Conservation (phyloP, 345 rosid species). For the Litchi chinensis region DNA sequence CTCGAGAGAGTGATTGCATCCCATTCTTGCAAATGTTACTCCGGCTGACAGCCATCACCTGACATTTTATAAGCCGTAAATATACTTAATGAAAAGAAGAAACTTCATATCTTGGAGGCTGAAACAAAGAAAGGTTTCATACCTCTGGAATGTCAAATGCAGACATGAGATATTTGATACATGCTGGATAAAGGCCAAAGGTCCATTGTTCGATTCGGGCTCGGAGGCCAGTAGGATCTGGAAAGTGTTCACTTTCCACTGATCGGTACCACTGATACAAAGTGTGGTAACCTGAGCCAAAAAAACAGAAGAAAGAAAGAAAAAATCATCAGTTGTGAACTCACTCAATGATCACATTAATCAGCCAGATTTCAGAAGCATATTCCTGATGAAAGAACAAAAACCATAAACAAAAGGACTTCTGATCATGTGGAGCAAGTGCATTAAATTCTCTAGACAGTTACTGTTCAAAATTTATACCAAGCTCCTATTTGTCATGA, state of each 20-base stretch:
- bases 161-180: slow-evolving; percentile 98
- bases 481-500: slow-evolving; percentile 5
- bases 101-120: not conserved
- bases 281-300: slow-evolving; percentile 78
- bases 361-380: not conserved
- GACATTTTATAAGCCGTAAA: slow-evolving; percentile 26
- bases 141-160: slow-evolving; percentile 99
- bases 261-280: slow-evolving; percentile 94
- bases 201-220: slow-evolving; percentile 98
- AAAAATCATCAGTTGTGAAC: slow-evolving; percentile 15
- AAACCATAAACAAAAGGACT: not conserved
- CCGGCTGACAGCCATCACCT: slow-evolving; percentile 98
- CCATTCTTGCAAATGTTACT: slow-evolving; percentile 87
- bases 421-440: not conserved
- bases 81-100: not conserved
- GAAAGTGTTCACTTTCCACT: slow-evolving; percentile 94
- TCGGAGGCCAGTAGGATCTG: slow-evolving; percentile 99
- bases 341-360: slow-evolving; percentile 9
- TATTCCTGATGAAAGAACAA: not conserved
- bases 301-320: not conserved
- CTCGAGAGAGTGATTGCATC: slow-evolving; percentile 74
- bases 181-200: slow-evolving; percentile 96
- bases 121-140: slow-evolving; percentile 17
- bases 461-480: not conserved
- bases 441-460: not conserved